Evolutionary conservation across 2,329 filamentous ascomycete genomes (phyloP).

Genomic region (Pseudogymnoascus verrucosus): DNA sequence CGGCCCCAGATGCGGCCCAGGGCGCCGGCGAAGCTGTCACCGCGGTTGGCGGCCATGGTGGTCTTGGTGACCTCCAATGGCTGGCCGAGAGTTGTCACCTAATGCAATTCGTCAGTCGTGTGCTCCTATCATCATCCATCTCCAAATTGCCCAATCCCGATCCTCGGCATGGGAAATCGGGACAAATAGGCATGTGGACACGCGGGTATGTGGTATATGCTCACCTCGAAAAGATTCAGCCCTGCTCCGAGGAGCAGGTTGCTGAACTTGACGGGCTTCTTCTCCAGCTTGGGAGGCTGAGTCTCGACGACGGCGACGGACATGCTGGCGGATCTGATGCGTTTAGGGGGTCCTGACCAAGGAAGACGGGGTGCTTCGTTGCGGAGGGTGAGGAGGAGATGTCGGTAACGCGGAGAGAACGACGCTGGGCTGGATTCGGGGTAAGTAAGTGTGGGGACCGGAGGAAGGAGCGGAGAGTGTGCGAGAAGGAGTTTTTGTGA

Average conservation of each 20-base stretch:
- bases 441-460: neutral
- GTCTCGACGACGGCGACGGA: slow-evolving; percentile 46
- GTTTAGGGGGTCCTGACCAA: slow-evolving; percentile 88
- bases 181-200: neutral
- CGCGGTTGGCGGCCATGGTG: slow-evolving; percentile 96
- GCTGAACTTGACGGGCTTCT: slow-evolving; percentile 99
- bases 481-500: neutral
- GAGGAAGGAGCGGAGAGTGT: neutral
- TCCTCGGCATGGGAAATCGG: neutral
- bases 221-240: slow-evolving; percentile 28
- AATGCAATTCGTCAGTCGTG: slow-evolving; percentile 12
- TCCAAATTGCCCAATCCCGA: neutral
- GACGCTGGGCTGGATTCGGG: neutral
- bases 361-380: slow-evolving; percentile 83
- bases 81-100: slow-evolving; percentile 55
- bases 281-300: slow-evolving; percentile 64
- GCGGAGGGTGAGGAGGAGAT: slow-evolving; percentile 35
- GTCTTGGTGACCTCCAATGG: slow-evolving; percentile 99
- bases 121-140: neutral
- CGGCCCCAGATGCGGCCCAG: slow-evolving; percentile 85
- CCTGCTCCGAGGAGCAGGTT: slow-evolving; percentile 63
- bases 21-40: slow-evolving; percentile 75
- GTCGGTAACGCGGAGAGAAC: neutral
- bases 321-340: slow-evolving; percentile 50
- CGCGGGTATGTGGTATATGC: neutral